These are phyloP conservation scores for Cenococcum geophilum DNA, from an alignment of 495 filamentous ascomycete species.

Conservation along the genomic window DNA sequence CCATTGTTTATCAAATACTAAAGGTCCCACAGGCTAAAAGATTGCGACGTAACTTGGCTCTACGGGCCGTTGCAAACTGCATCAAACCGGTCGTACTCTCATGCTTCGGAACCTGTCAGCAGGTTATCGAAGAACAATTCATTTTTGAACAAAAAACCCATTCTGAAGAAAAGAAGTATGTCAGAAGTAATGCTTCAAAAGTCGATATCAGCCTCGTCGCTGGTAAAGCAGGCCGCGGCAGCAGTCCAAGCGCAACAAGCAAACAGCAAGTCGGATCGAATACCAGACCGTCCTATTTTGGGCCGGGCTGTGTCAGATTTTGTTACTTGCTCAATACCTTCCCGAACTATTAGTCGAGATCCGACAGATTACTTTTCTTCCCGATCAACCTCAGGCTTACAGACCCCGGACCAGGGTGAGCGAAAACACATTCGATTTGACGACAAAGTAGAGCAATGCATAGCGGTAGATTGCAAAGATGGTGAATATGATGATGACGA, in stretches of 20 bases:
- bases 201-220: slow-evolving; percentile 82
- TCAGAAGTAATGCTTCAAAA: slow-evolving; percentile 92
- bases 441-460: slow-evolving; percentile 90
- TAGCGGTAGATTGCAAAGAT: slow-evolving; percentile 80
- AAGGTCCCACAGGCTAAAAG: slow-evolving; percentile 69
- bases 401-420: slow-evolving; percentile 59
- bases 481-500: slow-evolving; percentile 65
- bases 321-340: slow-evolving; percentile 47
- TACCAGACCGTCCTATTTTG: slow-evolving; percentile 41
- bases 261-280: slow-evolving; percentile 38
- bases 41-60: slow-evolving; percentile 95
- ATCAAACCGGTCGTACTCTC: slow-evolving; percentile 33
- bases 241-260: slow-evolving; percentile 85
- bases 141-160: slow-evolving; percentile 81
- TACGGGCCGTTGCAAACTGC: slow-evolving; percentile 85
- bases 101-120: slow-evolving; percentile 49
- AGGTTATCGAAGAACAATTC: slow-evolving; percentile 73
- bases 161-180: slow-evolving; percentile 92
- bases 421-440: slow-evolving; percentile 93
- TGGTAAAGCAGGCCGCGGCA: slow-evolving; percentile 88
- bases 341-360: slow-evolving; percentile 50
- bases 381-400: slow-evolving; percentile 54
- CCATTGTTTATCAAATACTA: slow-evolving; percentile 13
- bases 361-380: slow-evolving; percentile 54
- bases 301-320: slow-evolving; percentile 62